These are phyloP conservation scores for Fraxinus anomala DNA, from an alignment of 257 asterid genomes.

Conservation along the genomic window DNA sequence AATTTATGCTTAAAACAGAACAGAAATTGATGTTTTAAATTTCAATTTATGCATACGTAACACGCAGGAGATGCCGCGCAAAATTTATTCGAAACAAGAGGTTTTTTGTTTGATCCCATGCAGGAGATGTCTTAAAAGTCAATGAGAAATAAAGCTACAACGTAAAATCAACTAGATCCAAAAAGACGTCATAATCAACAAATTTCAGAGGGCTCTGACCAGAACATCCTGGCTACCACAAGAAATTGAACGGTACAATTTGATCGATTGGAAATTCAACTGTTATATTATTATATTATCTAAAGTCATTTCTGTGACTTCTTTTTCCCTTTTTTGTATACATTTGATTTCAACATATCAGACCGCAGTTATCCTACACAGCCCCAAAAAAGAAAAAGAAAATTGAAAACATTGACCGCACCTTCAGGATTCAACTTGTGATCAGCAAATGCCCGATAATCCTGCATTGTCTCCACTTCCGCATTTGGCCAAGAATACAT, in stretches of 20 bases:
- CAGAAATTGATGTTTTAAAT: not conserved
- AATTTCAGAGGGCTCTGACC: not conserved
- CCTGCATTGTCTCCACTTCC: constrained; percentile 28
- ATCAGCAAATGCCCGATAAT: constrained; percentile 42
- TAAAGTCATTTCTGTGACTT: constrained; percentile 14
- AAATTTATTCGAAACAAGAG: not conserved
- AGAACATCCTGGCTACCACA: not conserved
- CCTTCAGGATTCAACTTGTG: constrained; percentile 52
- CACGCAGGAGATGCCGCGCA: not conserved
- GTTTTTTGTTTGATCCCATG: not conserved
- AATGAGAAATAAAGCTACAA: constrained; percentile 12
- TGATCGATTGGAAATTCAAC: constrained; percentile 13
- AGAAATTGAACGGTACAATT: not conserved
- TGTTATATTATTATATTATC: constrained; percentile 4
- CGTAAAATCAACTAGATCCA: not conserved
- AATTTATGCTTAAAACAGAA: constrained; percentile 1
- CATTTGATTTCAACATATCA: not conserved
- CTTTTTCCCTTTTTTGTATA: not conserved
- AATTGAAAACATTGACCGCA: constrained; percentile 14
- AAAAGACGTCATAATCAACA: not conserved
- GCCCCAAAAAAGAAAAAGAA: not conserved
- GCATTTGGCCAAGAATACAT: constrained; percentile 35
- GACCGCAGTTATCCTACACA: not conserved
- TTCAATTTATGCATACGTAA: not conserved
- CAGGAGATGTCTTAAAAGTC: not conserved